Evolutionary conservation across 805 yeast genomes (phyloP).

Genomic region (Saccharomycopsis synnaedendra): DNA sequence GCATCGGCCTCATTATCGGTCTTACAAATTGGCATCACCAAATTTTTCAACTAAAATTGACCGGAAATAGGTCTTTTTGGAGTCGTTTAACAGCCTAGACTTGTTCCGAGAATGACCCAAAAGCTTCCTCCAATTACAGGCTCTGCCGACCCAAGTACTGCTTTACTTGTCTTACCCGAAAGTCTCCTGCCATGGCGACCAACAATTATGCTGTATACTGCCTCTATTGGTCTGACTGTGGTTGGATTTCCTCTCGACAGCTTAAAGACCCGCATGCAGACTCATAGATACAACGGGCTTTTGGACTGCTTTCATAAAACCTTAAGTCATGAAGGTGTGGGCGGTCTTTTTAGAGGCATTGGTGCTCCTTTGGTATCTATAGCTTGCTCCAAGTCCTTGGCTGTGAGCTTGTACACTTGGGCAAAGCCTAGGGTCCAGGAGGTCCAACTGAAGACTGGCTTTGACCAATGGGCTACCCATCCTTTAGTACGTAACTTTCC

Average conservation of each 20-base stretch:
- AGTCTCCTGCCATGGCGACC: constrained; percentile 40
- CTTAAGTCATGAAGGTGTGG: constrained; percentile 46
- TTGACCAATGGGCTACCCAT: not conserved
- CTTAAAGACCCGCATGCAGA: constrained; percentile 79
- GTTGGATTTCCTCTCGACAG: constrained; percentile 83
- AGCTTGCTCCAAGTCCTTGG: constrained; percentile 51
- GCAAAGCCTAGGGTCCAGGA: constrained; percentile 30
- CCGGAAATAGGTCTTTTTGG: too few species aligned
- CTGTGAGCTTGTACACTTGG: constrained; percentile 51
- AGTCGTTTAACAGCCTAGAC: too few species aligned
- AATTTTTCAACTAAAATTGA: too few species aligned
- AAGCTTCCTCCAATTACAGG: too few species aligned
- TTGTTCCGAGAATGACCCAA: too few species aligned
- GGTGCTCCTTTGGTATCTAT: constrained; percentile 63
- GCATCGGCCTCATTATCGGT: too few species aligned
- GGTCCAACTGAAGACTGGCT: not conserved
- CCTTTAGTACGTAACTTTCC: constrained; percentile 23
- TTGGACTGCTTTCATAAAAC: constrained; percentile 49
- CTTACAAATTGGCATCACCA: too few species aligned
- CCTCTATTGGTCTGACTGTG: constrained; percentile 53
- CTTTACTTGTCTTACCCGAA: constrained; percentile 24
- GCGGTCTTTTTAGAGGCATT: constrained; percentile 69
- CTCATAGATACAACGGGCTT: constrained; percentile 48
- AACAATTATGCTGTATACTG: constrained; percentile 48
- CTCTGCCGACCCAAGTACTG: too few species aligned